Base-by-base conservation (phyloP, 805 yeast genomes). In the Yarrowia sp. region DNA sequence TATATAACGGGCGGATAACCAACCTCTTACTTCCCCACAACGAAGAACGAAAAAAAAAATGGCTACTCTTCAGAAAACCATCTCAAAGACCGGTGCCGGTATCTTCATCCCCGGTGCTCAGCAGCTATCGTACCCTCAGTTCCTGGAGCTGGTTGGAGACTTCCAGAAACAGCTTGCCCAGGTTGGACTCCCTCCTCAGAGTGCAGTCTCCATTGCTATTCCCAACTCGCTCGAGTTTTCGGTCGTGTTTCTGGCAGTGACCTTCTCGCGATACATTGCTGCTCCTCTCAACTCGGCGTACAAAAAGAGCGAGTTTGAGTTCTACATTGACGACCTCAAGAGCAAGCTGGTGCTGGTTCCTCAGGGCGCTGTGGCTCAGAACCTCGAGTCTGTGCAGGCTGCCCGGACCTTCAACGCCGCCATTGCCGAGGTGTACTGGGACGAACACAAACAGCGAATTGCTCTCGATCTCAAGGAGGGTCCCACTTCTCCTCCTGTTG, bases 241-340 rank as follows among this genome's bases (percentile, higher is more conserved):
- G 1, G 79, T 81, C 9, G 75, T 83, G 1, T 87, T 86, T 71
- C 73, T 87, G 22, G 87, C 86, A 1, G 77, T 81, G 31, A 83
- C 89, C 1, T 80, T 82, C 67, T 79, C 83, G 33, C 82, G 84
- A 1, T 78, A 82, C 68, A 78, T 87, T 50, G 88, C 88, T 18
- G 89, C 90, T 1, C 92, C 92, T 13, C 76, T 87, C 72, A 88
- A 87, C 70, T 83, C 90, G 14, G 80, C 80, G 64, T 86, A 86
- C 73, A 85, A 82, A 70, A 81, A 83, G 69, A 69, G 75, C 38
- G 92, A 87, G 74, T 84, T 86, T 71, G 85, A 84, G 70, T 85
- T 86, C 73, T 87, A 86, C 72, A 75, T 88, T 55, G 82, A 79
- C 45, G 92, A 87, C 70, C 75, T 87, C 68, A 76, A 82, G 69